Evolutionary conservation across 2,329 filamentous ascomycete species (phyloP).

Genomic region (Periglandula ipomoeae): DNA sequence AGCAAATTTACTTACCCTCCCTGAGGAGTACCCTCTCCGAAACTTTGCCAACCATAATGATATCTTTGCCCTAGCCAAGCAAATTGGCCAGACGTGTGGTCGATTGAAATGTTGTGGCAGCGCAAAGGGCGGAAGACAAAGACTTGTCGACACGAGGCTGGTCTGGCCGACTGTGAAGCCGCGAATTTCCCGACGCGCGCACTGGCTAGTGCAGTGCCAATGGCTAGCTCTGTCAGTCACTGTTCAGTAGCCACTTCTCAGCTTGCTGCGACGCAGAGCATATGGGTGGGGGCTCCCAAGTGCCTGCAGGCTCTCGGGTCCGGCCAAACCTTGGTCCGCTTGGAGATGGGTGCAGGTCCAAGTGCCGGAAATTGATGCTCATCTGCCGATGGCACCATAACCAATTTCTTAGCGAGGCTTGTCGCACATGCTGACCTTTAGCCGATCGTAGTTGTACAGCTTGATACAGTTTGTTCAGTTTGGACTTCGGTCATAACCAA

Average conservation of each 20-base stretch:
- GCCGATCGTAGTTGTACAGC: too few species aligned
- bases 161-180: background rate
- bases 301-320: background rate
- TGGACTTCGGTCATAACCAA: too few species aligned
- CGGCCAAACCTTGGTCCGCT: background rate
- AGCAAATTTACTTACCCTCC: constrained; percentile 42
- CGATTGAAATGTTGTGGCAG: background rate
- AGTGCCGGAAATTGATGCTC: too few species aligned
- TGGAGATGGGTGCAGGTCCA: too few species aligned
- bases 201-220: background rate
- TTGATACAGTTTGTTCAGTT: too few species aligned
- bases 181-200: constrained; percentile 3
- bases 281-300: too few species aligned
- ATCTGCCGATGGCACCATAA: too few species aligned
- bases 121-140: constrained; percentile 1
- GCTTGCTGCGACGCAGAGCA: too few species aligned
- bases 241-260: background rate
- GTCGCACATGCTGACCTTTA: too few species aligned
- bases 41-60: constrained; percentile 53
- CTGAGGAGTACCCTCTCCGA: constrained; percentile 55
- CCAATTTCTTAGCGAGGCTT: too few species aligned
- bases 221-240: background rate
- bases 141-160: background rate
- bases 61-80: background rate
- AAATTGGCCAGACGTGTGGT: background rate